phyloP scores from a whole-genome alignment of 805 yeast species.

The Candida arabinofermentans region DNA sequence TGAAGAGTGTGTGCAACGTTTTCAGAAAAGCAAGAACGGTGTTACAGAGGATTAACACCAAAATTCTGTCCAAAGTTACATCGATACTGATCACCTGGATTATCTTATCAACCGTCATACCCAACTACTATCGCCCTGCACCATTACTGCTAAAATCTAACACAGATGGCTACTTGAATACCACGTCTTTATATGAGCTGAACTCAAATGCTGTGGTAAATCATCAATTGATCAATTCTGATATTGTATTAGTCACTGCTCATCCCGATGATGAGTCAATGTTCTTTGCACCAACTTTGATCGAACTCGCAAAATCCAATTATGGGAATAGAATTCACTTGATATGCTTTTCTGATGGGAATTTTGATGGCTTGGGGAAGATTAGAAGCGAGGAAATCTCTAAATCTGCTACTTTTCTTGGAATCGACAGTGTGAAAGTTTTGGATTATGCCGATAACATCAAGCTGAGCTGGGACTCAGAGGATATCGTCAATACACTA shows the following conservation, averaged over 20 bases:
- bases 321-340: slow-evolving; percentile 51
- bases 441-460: slow-evolving; percentile 67
- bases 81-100: slow-evolving; percentile 9
- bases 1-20: too few relatives aligned
- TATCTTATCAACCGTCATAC: slow-evolving; percentile 9
- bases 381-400: slow-evolving; percentile 57
- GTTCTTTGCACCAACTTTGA: slow-evolving; percentile 85
- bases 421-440: slow-evolving; percentile 41
- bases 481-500: slow-evolving; percentile 38
- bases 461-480: slow-evolving; percentile 57
- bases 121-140: neutral
- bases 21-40: neutral
- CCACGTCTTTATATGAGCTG: slow-evolving; percentile 17
- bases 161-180: slow-evolving; percentile 17
- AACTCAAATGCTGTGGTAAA: slow-evolving; percentile 18
- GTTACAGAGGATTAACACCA: neutral
- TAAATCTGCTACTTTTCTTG: slow-evolving; percentile 51
- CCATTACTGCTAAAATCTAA: slow-evolving; percentile 2
- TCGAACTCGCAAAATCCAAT: slow-evolving; percentile 43
- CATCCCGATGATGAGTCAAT: slow-evolving; percentile 99
- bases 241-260: slow-evolving; percentile 52
- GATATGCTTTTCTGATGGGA: slow-evolving; percentile 74
- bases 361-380: slow-evolving; percentile 68
- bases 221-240: slow-evolving; percentile 18
- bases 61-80: slow-evolving; percentile 4